Base-by-base conservation (phyloP, 148 eudicot species). In the Talinum fruticosum region DNA sequence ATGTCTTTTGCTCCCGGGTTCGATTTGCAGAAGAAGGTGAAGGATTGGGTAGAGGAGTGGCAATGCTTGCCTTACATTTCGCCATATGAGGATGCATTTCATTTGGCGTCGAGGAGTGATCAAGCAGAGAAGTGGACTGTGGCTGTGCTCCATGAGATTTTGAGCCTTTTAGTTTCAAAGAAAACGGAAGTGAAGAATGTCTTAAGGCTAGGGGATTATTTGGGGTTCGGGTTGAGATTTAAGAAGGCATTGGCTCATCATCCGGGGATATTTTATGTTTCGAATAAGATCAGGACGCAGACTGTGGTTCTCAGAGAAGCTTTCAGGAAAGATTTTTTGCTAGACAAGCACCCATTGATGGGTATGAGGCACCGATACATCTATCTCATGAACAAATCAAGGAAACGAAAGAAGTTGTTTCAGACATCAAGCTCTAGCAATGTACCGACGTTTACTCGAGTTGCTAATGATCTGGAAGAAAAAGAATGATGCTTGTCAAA, bases 281-380 rank as follows among this genome's bases (percentile, higher is more conserved):
- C 98, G 1, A 91, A 90, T 80, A 91, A 93, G 85, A 85, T 86
- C 19, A 85, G 89, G 79, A 93, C 90, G 2, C 93, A 93, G 87
- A 93, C 98, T 5, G 91, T 93, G 71, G 92, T 93, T 77, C 84
- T 91, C 14, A 86, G 90, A 84, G 96, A 93, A 82, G 94, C 86
- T 8, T 91, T 82, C 76, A 87, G 84, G 81, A 91, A 87, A 79
- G 86, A 86, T 41, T 59, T 84, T 72, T 75, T 93, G 86, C 23
- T 88, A 24, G 87, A 88, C 29, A 89, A 81, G 79, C 88, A 91
- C 77, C 90, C 88, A 13, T 80, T 93, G 84, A 84, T 91, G 87
- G 94, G 87, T 5, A 86, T 93, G 91, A 83, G 97, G 23, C 76
- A 84, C 72, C 83, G 85, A 75, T 91, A 91, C 79, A 80, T 91